These are phyloP conservation scores for Diospyros lotus DNA, from an alignment of 148 eudicot genomes.

Conservation along the genomic window DNA sequence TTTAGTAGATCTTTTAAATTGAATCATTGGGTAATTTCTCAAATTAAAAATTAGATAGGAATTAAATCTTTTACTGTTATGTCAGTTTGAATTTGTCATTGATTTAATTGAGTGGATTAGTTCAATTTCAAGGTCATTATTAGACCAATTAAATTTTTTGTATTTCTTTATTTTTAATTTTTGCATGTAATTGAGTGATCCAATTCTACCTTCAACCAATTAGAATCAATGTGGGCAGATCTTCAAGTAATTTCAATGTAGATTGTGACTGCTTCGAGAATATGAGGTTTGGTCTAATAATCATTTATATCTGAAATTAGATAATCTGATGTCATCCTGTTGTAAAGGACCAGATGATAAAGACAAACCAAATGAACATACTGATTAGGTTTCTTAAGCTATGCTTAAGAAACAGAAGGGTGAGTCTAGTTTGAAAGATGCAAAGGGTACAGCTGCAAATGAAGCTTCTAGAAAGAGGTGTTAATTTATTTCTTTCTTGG, in stretches of 20 bases:
- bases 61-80: no score
- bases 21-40: no score
- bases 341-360: constrained; percentile 67
- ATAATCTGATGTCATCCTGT: background rate
- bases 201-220: no score
- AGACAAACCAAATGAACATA: constrained; percentile 81
- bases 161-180: no score
- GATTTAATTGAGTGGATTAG: no score
- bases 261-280: background rate
- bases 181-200: no score
- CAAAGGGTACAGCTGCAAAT: constrained; percentile 30
- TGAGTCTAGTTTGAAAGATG: constrained; percentile 42
- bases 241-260: background rate
- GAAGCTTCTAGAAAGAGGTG: constrained; percentile 83
- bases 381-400: constrained; percentile 81
- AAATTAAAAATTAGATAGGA: no score
- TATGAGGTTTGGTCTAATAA: background rate
- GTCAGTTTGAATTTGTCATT: no score
- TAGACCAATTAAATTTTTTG: no score
- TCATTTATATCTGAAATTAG: constrained; percentile 1
- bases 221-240: no score
- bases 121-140: no score
- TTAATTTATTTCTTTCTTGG: background rate
- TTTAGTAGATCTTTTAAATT: no score
- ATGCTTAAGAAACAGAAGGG: constrained; percentile 64